Evolutionary conservation across 441 rosid species (phyloP).

Genomic region (Bruguiera hainesii): DNA sequence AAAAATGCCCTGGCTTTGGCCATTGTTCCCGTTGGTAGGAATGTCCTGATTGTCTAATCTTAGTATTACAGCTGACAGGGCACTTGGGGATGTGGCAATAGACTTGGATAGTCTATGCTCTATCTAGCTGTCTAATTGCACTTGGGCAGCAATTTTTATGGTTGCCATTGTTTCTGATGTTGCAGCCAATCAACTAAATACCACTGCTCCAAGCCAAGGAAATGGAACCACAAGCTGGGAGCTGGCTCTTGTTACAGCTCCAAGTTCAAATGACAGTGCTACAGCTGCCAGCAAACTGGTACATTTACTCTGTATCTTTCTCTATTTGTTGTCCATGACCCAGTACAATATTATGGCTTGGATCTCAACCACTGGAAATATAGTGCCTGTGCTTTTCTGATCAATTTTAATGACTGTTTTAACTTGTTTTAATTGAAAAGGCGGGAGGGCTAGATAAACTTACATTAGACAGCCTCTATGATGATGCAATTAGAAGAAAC

Average conservation of each 20-base stretch:
- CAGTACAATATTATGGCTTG: not conserved
- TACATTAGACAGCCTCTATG: constrained; percentile 90
- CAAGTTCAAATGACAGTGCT: constrained; percentile 73
- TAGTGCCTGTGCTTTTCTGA: not conserved
- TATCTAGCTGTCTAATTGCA: not conserved
- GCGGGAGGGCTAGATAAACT: constrained; percentile 94
- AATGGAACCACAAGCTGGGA: constrained; percentile 80
- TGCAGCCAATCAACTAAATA: constrained; percentile 55
- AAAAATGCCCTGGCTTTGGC: constrained; percentile 93
- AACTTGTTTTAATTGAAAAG: constrained; percentile 33
- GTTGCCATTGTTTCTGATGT: constrained; percentile 18
- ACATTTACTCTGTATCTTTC: constrained; percentile 15
- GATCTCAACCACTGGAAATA: constrained; percentile 1
- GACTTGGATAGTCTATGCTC: not conserved
- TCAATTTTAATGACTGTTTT: constrained; percentile 10
- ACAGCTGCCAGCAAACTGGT: constrained; percentile 77
- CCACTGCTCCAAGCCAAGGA: constrained; percentile 36
- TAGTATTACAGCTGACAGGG: too few relatives aligned
- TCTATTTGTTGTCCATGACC: not conserved
- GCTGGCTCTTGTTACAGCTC: constrained; percentile 80
- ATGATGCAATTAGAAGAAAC: constrained; percentile 85
- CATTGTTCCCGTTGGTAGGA: constrained; percentile 71
- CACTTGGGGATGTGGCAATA: too few relatives aligned
- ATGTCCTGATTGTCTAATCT: constrained; percentile 4
- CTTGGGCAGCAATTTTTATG: not conserved